Conservation (phyloP, 441 rosid species). For the Kokia cookei region DNA sequence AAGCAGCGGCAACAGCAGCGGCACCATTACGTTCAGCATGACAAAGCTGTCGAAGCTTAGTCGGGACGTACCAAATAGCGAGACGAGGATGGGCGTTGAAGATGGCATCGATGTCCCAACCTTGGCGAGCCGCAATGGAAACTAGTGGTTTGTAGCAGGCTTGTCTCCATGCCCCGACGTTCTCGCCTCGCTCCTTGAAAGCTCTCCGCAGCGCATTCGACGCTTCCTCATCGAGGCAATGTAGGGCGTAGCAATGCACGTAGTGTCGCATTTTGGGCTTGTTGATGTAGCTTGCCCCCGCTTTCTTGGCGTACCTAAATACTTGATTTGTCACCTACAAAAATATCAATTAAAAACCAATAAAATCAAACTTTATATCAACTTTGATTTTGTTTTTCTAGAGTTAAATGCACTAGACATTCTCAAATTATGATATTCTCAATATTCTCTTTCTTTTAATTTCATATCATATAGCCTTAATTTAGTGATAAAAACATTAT, state of each 20-base stretch:
- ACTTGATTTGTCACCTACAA: conserved; percentile 89
- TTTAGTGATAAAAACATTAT: too few species aligned
- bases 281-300: conserved; percentile 93
- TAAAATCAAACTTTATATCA: too few species aligned
- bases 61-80: conserved; percentile 89
- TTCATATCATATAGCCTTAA: too few species aligned
- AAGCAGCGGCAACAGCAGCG: conserved; percentile 10
- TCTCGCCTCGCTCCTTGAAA: conserved; percentile 91
- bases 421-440: too few species aligned
- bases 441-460: too few species aligned
- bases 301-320: conserved; percentile 83
- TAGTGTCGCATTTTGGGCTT: conserved; percentile 98
- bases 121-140: conserved; percentile 67
- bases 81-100: conserved; percentile 88
- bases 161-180: conserved; percentile 95
- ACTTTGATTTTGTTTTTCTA: too few species aligned
- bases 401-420: too few species aligned
- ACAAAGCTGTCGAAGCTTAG: conserved; percentile 95
- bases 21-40: conserved; percentile 61
- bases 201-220: conserved; percentile 68
- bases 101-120: conserved; percentile 91
- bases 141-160: conserved; percentile 93
- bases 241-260: conserved; percentile 93
- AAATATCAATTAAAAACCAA: too few species aligned
- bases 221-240: conserved; percentile 78